Evolutionary conservation across 1,284 basidiomycete genomes (phyloP).

Genomic region (Leccinum pachyderme): DNA sequence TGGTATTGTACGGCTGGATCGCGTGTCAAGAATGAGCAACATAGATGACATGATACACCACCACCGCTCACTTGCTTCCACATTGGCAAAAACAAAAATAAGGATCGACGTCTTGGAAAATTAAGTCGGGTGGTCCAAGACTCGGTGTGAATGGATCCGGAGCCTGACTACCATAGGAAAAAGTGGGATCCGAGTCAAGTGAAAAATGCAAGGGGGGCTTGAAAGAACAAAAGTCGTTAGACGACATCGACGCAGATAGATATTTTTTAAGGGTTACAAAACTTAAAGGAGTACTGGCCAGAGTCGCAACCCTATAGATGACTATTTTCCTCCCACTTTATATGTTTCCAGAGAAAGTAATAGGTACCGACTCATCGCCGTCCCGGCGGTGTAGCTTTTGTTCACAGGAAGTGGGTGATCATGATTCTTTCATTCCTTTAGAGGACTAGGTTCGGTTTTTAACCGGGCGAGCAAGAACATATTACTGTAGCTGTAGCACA

Average conservation of each 20-base stretch:
- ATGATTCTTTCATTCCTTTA: too few species aligned
- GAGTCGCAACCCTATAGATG: too few species aligned
- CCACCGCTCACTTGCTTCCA: neutral
- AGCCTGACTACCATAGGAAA: neutral
- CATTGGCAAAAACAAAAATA: neutral
- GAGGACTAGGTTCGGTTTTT: too few species aligned
- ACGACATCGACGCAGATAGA: neutral
- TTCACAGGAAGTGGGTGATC: too few species aligned
- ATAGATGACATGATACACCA: neutral
- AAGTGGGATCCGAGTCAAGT: neutral
- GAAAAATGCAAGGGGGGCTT: neutral
- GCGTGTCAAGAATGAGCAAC: neutral
- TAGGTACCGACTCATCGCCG: too few species aligned
- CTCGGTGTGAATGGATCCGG: neutral
- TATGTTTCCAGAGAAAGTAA: too few species aligned
- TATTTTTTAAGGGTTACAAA: too few species aligned
- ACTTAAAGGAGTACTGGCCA: too few species aligned
- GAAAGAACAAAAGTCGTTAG: neutral
- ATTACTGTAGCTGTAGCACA: too few species aligned
- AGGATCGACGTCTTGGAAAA: neutral
- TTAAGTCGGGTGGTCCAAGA: neutral
- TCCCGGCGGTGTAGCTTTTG: too few species aligned
- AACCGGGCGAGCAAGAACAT: too few species aligned
- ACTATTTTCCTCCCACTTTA: too few species aligned
- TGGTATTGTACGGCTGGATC: neutral